phyloP scores from a whole-genome alignment of 768 basidiomycete species.

The Pseudohyphozyma bogoriensis region DNA sequence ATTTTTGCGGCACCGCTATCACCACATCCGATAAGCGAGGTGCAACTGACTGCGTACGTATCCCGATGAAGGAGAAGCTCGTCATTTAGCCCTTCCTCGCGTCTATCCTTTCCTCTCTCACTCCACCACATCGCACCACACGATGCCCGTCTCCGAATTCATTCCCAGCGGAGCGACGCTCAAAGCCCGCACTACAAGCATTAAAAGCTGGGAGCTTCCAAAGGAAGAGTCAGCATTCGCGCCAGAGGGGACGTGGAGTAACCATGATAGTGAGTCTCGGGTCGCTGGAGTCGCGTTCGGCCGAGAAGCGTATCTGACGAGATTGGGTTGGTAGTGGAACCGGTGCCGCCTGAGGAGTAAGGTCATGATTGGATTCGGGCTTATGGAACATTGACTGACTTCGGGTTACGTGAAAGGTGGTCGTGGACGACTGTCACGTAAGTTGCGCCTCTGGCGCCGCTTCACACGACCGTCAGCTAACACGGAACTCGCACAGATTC shows the following conservation, averaged over 20 bases:
- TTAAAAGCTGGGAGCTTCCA: background rate
- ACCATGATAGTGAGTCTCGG: background rate
- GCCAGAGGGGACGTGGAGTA: background rate
- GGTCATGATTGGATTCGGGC: too few relatives aligned
- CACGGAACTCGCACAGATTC: background rate
- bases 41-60: too few relatives aligned
- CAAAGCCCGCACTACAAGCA: background rate
- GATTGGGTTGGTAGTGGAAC: background rate
- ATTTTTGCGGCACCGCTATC: too few relatives aligned
- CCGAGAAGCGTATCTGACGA: background rate
- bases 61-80: too few relatives aligned
- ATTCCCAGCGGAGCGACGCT: too few relatives aligned
- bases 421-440: conserved; percentile 10
- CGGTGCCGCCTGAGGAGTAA: background rate
- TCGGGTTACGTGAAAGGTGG: too few relatives aligned
- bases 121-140: too few relatives aligned
- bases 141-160: too few relatives aligned
- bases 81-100: too few relatives aligned
- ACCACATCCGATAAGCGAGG: too few relatives aligned
- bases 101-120: too few relatives aligned
- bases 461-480: background rate
- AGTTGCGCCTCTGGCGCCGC: background rate
- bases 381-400: too few relatives aligned
- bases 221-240: background rate
- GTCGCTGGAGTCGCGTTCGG: background rate